phyloP scores from a whole-genome alignment of 805 yeast genomes.

The Henningerozyma blattae region DNA sequence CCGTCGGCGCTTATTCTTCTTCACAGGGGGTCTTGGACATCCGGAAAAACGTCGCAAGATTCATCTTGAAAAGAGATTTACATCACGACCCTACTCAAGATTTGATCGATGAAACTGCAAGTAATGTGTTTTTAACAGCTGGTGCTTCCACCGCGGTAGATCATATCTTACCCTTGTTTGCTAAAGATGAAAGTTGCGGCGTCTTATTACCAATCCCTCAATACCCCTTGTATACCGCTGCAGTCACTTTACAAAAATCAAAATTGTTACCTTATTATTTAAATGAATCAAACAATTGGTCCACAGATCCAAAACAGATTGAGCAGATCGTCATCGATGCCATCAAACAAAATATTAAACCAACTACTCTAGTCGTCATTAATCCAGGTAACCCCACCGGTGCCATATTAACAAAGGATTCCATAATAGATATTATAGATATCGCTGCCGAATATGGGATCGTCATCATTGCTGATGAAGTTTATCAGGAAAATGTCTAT shows the following conservation, averaged over 20 bases:
- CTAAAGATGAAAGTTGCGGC: constrained; percentile 57
- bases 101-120: constrained; percentile 46
- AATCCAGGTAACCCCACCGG: constrained; percentile 99
- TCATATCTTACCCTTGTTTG: constrained; percentile 57
- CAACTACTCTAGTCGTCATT: constrained; percentile 78
- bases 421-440: constrained; percentile 57
- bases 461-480: constrained; percentile 92
- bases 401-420: constrained; percentile 50
- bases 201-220: constrained; percentile 94
- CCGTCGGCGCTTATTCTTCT: constrained; percentile 90
- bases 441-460: constrained; percentile 79
- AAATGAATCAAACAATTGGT: constrained; percentile 75
- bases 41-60: constrained; percentile 69
- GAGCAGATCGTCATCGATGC: constrained; percentile 39
- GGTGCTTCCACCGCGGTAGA: constrained; percentile 96
- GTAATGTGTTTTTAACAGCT: constrained; percentile 69
- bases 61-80: constrained; percentile 68
- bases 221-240: constrained; percentile 92
- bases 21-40: constrained; percentile 76
- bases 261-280: constrained; percentile 76
- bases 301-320: constrained; percentile 59
- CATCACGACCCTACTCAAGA: too few relatives aligned
- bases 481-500: constrained; percentile 87
- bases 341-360: constrained; percentile 39
- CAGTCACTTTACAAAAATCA: constrained; percentile 70